A percentile compares a stretch with the other conserved stretches of the same genome.
These are phyloP conservation scores for Venturiaceae sp. DNA, from an alignment of 2,329 filamentous ascomycete genomes.

Conservation along the genomic window DNA sequence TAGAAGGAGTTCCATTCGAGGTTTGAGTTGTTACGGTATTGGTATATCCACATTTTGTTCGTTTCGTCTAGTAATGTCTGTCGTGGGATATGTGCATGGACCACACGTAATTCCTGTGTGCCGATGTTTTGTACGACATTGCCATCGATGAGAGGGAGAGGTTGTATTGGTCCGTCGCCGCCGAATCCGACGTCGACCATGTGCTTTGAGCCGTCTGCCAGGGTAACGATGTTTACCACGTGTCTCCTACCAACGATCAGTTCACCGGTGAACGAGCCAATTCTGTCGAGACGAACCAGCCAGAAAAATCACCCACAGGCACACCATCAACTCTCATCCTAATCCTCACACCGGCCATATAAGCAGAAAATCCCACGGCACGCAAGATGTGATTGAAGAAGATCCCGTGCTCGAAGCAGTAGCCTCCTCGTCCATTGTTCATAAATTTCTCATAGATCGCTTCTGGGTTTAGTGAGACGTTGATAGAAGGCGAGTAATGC, in stretches of 20 bases:
- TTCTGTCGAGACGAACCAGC: no score
- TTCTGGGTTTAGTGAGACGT: slow-evolving; percentile 37
- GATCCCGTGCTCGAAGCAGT: slow-evolving; percentile 50
- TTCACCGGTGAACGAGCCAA: no score
- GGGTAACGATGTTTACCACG: no score
- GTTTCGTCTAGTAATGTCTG: slow-evolving; percentile 20
- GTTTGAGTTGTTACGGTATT: slow-evolving; percentile 35
- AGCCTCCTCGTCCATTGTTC: slow-evolving; percentile 41
- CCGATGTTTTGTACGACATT: slow-evolving; percentile 27
- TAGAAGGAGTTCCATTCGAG: slow-evolving; percentile 33
- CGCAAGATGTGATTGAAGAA: slow-evolving; percentile 45
- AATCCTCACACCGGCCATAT: slow-evolving; percentile 43
- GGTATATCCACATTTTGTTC: slow-evolving; percentile 52
- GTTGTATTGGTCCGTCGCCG: slow-evolving; percentile 48
- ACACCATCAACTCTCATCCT: slow-evolving; percentile 22
- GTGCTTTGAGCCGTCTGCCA: slow-evolving; percentile 29
- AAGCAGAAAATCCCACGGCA: slow-evolving; percentile 44
- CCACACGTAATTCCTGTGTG: not conserved
- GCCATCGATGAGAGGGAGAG: slow-evolving; percentile 43
- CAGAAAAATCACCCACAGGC: slow-evolving; percentile 20
- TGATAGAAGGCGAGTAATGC: no score
- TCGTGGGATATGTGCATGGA: not conserved
- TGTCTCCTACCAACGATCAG: no score
- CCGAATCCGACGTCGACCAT: slow-evolving; percentile 57
- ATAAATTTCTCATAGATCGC: slow-evolving; percentile 42